These are phyloP conservation scores for Colletotrichum chlorophyti DNA, from an alignment of 2,329 filamentous ascomycete species.

Conservation along the genomic window DNA sequence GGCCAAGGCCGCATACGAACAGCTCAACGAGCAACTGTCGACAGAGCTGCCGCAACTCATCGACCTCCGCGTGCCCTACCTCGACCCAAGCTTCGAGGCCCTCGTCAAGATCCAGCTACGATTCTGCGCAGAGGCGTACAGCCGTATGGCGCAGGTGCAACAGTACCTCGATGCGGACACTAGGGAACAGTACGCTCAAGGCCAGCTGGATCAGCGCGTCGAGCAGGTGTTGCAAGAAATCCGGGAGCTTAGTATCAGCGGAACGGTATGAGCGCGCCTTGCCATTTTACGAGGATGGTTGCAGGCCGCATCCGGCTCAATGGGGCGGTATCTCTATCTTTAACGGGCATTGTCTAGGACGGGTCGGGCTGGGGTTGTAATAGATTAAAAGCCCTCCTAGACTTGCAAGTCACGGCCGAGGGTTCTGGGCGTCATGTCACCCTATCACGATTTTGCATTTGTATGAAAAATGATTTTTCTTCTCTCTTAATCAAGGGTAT, in stretches of 20 bases:
- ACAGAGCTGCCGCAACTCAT: constrained; percentile 94
- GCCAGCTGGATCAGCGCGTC: constrained; percentile 87
- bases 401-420: constrained; percentile 5
- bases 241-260: constrained; percentile 90
- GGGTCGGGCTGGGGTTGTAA: not conserved
- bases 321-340: too few relatives aligned
- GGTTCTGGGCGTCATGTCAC: not conserved
- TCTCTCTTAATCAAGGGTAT: constrained; percentile 25
- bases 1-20: constrained; percentile 91
- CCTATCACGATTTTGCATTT: constrained; percentile 9
- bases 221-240: constrained; percentile 98
- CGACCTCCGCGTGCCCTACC: constrained; percentile 93
- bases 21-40: constrained; percentile 95
- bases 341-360: not conserved
- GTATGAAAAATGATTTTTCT: constrained; percentile 23
- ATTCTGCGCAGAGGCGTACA: constrained; percentile 98
- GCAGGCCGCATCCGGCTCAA: too few relatives aligned
- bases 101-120: constrained; percentile 98
- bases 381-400: constrained; percentile 13
- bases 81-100: constrained; percentile 96
- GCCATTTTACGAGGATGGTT: not conserved
- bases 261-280: constrained; percentile 58
- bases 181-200: constrained; percentile 92
- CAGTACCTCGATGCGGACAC: constrained; percentile 97
- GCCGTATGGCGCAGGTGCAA: constrained; percentile 97